Evolutionary conservation across 768 basidiomycete species (phyloP).

Genomic region (Kwoniella europaea): DNA sequence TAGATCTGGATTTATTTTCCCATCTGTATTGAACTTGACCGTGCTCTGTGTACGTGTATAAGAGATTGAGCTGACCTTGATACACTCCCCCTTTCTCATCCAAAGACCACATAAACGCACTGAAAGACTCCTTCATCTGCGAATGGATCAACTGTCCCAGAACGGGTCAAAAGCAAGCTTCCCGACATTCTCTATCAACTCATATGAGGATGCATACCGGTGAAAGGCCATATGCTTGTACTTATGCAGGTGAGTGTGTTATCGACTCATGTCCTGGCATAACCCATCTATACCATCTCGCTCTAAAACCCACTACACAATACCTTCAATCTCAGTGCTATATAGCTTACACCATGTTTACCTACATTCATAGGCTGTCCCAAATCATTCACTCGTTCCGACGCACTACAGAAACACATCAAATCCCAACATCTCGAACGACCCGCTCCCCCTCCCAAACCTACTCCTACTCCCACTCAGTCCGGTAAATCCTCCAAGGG

Average conservation of each 20-base stretch:
- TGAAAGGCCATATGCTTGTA: slow-evolving; percentile 88
- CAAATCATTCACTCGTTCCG: slow-evolving; percentile 92
- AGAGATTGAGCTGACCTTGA: background rate
- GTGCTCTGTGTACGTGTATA: no score
- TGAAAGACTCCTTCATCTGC: slow-evolving; percentile 84
- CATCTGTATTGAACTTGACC: no score
- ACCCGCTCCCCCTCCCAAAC: slow-evolving; percentile 12
- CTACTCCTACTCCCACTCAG: slow-evolving; percentile 8
- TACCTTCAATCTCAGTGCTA: no score
- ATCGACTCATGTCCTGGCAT: background rate
- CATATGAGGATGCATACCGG: slow-evolving; percentile 92
- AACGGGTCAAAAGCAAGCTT: slow-evolving; percentile 80
- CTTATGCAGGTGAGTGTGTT: slow-evolving; percentile 69
- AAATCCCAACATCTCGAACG: slow-evolving; percentile 74
- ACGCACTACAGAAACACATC: slow-evolving; percentile 87
- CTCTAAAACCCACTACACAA: no score
- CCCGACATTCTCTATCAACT: slow-evolving; percentile 85
- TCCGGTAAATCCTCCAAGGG: background rate
- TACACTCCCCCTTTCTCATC: background rate
- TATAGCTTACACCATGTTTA: background rate
- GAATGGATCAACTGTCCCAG: slow-evolving; percentile 85
- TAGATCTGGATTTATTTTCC: background rate
- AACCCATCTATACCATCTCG: background rate
- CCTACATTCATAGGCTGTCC: slow-evolving; percentile 73
- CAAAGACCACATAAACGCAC: slow-evolving; percentile 77